A percentile compares a stretch with the other conserved stretches of the same genome.
Evolutionary conservation across 768 basidiomycete genomes (phyloP).

Genomic region (Leccinum sublutescens): DNA sequence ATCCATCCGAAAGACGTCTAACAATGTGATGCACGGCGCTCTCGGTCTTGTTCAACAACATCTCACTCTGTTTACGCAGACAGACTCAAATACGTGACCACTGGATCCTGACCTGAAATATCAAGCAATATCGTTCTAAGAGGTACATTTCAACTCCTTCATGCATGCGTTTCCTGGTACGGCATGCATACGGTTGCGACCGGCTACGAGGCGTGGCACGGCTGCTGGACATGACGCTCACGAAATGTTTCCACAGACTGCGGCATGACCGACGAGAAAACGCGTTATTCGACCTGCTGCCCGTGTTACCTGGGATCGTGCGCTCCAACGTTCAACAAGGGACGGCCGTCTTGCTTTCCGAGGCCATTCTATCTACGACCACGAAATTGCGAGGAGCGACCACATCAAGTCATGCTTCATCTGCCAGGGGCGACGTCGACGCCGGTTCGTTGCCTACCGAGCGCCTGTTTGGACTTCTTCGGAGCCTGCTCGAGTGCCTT

Average conservation of each 20-base stretch:
- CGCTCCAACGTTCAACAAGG: slow-evolving; percentile 60
- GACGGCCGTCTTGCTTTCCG: slow-evolving; percentile 54
- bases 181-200: slow-evolving; percentile 38
- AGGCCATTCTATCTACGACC: slow-evolving; percentile 75
- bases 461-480: slow-evolving; percentile 70
- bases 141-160: too few species aligned
- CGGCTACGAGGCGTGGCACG: slow-evolving; percentile 85
- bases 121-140: too few species aligned
- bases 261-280: slow-evolving; percentile 81
- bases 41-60: too few species aligned
- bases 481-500: slow-evolving; percentile 49
- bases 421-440: slow-evolving; percentile 59
- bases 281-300: slow-evolving; percentile 87
- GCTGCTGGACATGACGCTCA: slow-evolving; percentile 79
- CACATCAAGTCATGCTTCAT: slow-evolving; percentile 67
- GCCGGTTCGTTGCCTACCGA: slow-evolving; percentile 79
- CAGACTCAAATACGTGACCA: too few species aligned
- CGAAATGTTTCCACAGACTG: slow-evolving; percentile 81
- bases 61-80: too few species aligned
- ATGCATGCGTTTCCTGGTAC: too few species aligned
- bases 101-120: too few species aligned
- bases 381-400: slow-evolving; percentile 87
- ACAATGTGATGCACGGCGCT: too few species aligned
- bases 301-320: slow-evolving; percentile 73
- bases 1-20: too few species aligned